These are phyloP conservation scores for Cladophialophora yegresii DNA, from an alignment of 2,329 filamentous ascomycete genomes.

Conservation along the genomic window DNA sequence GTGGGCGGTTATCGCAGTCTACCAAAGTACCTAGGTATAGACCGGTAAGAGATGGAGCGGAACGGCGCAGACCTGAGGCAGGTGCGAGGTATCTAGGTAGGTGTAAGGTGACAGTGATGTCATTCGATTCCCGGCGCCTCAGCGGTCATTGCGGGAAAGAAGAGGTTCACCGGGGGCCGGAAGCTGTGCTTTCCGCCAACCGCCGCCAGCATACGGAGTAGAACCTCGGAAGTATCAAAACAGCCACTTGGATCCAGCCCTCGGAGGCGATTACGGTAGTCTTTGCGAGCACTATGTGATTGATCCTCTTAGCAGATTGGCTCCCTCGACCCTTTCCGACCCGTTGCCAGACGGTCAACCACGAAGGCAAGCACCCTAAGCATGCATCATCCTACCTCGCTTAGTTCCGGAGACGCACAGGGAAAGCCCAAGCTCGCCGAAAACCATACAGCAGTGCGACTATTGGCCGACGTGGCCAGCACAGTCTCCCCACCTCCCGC, in stretches of 20 bases:
- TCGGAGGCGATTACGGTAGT: constrained; percentile 16
- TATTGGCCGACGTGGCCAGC: constrained; percentile 4
- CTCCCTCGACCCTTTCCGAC: neutral
- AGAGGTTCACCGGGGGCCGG: neutral
- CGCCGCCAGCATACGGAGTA: neutral
- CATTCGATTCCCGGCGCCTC: neutral
- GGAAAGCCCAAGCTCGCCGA: neutral
- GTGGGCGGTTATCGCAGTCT: neutral
- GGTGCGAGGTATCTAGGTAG: no score
- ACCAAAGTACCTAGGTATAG: neutral
- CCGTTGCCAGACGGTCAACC: neutral
- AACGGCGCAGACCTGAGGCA: neutral
- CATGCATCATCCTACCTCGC: neutral
- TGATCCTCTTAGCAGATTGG: neutral
- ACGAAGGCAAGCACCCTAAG: neutral
- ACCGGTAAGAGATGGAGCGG: neutral
- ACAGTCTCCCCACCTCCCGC: constrained; percentile 9
- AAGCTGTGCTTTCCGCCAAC: neutral
- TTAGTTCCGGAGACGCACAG: neutral
- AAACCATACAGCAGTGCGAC: neutral
- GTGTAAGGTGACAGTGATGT: neutral
- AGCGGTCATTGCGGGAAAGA: no score
- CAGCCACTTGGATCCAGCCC: neutral
- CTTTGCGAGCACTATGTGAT: constrained; percentile 21
- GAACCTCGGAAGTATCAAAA: neutral